Percentiles rank a stretch among this genome's conserved stretches.
Evolutionary conservation across 2,329 filamentous ascomycete species (phyloP).

Genomic region (Botrytis porri): DNA sequence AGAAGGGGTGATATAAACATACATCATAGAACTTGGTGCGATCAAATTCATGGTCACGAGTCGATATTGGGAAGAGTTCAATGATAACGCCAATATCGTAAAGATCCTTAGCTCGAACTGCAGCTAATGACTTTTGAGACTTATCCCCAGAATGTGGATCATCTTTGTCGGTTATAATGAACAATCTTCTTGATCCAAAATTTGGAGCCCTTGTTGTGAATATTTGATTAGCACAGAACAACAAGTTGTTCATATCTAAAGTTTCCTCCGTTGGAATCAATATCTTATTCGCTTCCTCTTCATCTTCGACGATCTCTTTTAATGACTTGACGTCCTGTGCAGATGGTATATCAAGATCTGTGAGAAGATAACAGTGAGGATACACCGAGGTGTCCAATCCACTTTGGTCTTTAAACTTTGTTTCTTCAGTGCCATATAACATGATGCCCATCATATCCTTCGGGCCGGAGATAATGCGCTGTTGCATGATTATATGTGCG

Average conservation of each 20-base stretch:
- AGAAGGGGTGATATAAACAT: slow-evolving; percentile 34
- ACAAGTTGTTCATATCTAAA: slow-evolving; percentile 79
- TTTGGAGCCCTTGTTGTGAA: slow-evolving; percentile 95
- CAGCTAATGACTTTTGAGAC: slow-evolving; percentile 68
- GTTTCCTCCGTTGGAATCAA: slow-evolving; percentile 66
- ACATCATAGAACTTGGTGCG: slow-evolving; percentile 88
- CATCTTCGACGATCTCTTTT: slow-evolving; percentile 73
- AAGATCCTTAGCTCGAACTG: slow-evolving; percentile 86
- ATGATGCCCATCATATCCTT: slow-evolving; percentile 97
- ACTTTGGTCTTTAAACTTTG: slow-evolving; percentile 68
- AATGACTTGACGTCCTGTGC: slow-evolving; percentile 82
- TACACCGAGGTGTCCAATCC: slow-evolving; percentile 61
- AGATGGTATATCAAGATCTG: slow-evolving; percentile 81
- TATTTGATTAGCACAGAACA: slow-evolving; percentile 94
- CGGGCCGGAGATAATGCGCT: slow-evolving; percentile 94
- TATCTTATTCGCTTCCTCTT: slow-evolving; percentile 66
- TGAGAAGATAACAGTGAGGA: slow-evolving; percentile 88
- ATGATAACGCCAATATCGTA: slow-evolving; percentile 92
- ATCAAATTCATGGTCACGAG: slow-evolving; percentile 69
- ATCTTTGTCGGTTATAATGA: slow-evolving; percentile 94
- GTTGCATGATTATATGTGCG: slow-evolving; percentile 93
- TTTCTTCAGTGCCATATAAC: slow-evolving; percentile 84
- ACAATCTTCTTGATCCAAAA: slow-evolving; percentile 88
- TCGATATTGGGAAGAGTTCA: slow-evolving; percentile 87
- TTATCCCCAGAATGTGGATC: slow-evolving; percentile 75